Percentiles rank a stretch among this genome's conserved stretches.
Evolutionary conservation across 345 rosid species (phyloP).

Genomic region (Balakata baccata): DNA sequence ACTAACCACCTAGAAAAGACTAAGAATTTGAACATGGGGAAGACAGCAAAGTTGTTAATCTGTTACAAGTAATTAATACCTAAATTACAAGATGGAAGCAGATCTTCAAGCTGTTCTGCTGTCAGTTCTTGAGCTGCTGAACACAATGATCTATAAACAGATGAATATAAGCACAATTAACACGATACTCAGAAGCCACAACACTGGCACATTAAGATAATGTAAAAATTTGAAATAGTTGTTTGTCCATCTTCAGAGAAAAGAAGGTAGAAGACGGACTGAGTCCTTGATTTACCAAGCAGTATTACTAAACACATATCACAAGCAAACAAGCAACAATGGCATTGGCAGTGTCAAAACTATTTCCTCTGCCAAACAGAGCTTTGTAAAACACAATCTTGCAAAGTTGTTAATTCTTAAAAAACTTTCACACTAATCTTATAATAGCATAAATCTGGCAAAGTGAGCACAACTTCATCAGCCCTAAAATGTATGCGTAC

Average conservation of each 20-base stretch:
- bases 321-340: too few relatives aligned
- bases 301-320: too few relatives aligned
- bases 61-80: slow-evolving; percentile 37
- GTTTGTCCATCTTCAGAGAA: not conserved
- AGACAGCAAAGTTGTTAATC: not conserved
- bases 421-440: not conserved
- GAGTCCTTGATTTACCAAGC: not conserved
- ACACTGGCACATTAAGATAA: not conserved
- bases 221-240: not conserved
- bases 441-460: not conserved
- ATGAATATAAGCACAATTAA: slow-evolving; percentile 4
- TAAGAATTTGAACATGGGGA: not conserved
- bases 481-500: not conserved
- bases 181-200: not conserved
- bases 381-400: not conserved
- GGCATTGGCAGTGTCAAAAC: too few relatives aligned
- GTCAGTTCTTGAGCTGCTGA: slow-evolving; percentile 53
- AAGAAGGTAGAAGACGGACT: not conserved
- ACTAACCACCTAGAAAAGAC: not conserved
- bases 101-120: slow-evolving; percentile 56
- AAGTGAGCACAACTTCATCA: not conserved
- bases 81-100: slow-evolving; percentile 41
- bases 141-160: slow-evolving; percentile 52
- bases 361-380: too few relatives aligned
- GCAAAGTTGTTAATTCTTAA: not conserved